Evolutionary conservation across 768 basidiomycete genomes (phyloP).

Genomic region (Leccinum boreale): DNA sequence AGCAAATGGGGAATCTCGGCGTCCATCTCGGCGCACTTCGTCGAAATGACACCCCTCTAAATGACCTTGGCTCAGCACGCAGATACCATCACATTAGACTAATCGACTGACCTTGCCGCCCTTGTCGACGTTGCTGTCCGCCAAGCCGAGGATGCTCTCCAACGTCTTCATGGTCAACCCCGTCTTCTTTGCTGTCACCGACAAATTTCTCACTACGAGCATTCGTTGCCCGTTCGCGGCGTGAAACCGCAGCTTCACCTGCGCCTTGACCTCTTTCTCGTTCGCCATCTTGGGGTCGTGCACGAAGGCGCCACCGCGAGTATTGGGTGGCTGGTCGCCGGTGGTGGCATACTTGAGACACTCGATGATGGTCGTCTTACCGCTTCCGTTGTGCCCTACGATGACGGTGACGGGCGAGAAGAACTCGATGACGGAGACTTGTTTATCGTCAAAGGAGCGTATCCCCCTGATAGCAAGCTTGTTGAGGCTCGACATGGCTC

Average conservation of each 20-base stretch:
- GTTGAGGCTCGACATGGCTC: slow-evolving; percentile 72
- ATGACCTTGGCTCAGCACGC: not conserved
- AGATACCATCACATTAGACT: too few species aligned
- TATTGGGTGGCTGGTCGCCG: slow-evolving; percentile 95
- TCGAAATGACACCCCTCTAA: slow-evolving; percentile 87
- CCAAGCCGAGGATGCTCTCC: slow-evolving; percentile 81
- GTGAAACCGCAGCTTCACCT: slow-evolving; percentile 91
- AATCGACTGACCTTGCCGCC: slow-evolving; percentile 64
- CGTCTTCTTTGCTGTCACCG: slow-evolving; percentile 91
- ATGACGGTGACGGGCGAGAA: slow-evolving; percentile 98
- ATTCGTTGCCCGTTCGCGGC: slow-evolving; percentile 88
- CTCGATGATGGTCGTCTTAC: slow-evolving; percentile 99
- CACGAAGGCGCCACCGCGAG: slow-evolving; percentile 96
- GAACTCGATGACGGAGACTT: slow-evolving; percentile 91
- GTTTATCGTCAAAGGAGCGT: slow-evolving; percentile 95
- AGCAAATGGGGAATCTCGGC: slow-evolving; percentile 88
- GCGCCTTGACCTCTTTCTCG: slow-evolving; percentile 98
- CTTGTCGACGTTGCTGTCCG: slow-evolving; percentile 61
- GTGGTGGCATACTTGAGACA: slow-evolving; percentile 99
- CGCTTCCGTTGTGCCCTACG: slow-evolving; percentile 96
- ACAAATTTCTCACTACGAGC: slow-evolving; percentile 86
- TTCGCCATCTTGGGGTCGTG: slow-evolving; percentile 99
- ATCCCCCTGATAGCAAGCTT: slow-evolving; percentile 94
- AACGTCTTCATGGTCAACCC: slow-evolving; percentile 96
- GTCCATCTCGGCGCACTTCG: slow-evolving; percentile 97